Evolutionary conservation across 768 basidiomycete genomes (phyloP).

Genomic region (Sporobolomyces roseus): DNA sequence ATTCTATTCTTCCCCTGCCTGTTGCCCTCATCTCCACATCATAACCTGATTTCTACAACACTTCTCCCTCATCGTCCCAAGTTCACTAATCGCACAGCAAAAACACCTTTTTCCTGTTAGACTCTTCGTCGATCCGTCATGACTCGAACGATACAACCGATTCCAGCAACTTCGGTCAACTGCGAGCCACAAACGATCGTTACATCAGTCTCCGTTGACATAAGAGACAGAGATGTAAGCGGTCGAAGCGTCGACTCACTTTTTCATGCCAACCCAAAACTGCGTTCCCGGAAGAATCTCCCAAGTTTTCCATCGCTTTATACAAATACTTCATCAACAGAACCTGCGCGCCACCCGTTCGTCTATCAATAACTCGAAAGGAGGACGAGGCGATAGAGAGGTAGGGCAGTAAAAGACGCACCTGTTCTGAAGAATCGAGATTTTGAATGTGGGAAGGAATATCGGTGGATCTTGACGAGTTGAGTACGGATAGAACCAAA

Average conservation of each 20-base stretch:
- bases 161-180: conserved; percentile 90
- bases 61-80: too few species aligned
- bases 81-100: too few species aligned
- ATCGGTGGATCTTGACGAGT: conserved; percentile 86
- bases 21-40: too few species aligned
- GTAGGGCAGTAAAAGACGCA: background rate
- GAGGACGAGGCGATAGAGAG: background rate
- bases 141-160: conserved; percentile 86
- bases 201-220: background rate
- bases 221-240: background rate
- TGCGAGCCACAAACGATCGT: conserved; percentile 47
- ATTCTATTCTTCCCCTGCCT: too few species aligned
- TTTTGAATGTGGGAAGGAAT: conserved; percentile 70
- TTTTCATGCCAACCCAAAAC: conserved; percentile 93
- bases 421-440: conserved; percentile 52
- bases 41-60: too few species aligned
- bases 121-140: conserved; percentile 66
- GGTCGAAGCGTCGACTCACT: conserved; percentile 54
- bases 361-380: background rate
- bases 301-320: conserved; percentile 78
- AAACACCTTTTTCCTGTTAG: conserved; percentile 45
- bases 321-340: conserved; percentile 96
- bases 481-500: conserved; percentile 78
- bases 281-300: conserved; percentile 64
- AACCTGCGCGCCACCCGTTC: too few species aligned